These are phyloP conservation scores for Dipodascopsis uninucleata DNA, from an alignment of 805 yeast genomes.

Conservation along the genomic window DNA sequence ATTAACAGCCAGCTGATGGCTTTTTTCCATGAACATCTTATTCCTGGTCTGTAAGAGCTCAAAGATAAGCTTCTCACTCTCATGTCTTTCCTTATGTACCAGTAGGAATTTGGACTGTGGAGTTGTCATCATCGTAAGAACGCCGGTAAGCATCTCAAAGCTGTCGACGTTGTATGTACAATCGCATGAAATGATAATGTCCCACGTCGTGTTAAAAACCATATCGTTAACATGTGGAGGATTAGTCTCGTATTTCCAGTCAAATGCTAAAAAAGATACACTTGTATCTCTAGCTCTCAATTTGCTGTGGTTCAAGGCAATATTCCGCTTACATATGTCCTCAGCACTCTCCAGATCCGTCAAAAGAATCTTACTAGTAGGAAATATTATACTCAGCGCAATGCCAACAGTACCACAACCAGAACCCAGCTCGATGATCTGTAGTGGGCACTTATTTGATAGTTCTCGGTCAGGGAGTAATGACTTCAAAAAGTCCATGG, in stretches of 20 bases:
- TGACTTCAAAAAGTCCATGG: background rate
- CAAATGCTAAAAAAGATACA: constrained; percentile 36
- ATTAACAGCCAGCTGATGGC: constrained; percentile 4
- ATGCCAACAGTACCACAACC: constrained; percentile 44
- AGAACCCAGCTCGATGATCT: constrained; percentile 42
- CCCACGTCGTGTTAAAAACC: constrained; percentile 36
- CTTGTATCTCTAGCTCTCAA: background rate
- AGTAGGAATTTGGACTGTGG: constrained; percentile 30
- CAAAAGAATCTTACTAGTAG: constrained; percentile 30
- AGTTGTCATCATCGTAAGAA: constrained; percentile 27
- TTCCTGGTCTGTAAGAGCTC: constrained; percentile 18
- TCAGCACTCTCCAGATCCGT: constrained; percentile 42
- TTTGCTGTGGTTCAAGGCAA: constrained; percentile 27
- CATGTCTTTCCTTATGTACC: constrained; percentile 36
- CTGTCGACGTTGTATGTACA: constrained; percentile 45
- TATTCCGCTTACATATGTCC: constrained; percentile 39
- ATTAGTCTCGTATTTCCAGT: constrained; percentile 38
- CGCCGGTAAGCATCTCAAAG: constrained; percentile 38
- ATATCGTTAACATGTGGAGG: constrained; percentile 13
- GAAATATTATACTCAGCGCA: constrained; percentile 31
- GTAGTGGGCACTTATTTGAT: too few species aligned
- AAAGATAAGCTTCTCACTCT: constrained; percentile 20
- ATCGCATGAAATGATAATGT: constrained; percentile 42
- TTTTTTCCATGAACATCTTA: constrained; percentile 7
- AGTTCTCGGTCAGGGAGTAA: background rate